A percentile compares a stretch with the other conserved stretches of the same genome.
Evolutionary conservation across 225 moss, liverwort and hornwort genomes (phyloP).

Genomic region (Rhytidiadelphus loreus): DNA sequence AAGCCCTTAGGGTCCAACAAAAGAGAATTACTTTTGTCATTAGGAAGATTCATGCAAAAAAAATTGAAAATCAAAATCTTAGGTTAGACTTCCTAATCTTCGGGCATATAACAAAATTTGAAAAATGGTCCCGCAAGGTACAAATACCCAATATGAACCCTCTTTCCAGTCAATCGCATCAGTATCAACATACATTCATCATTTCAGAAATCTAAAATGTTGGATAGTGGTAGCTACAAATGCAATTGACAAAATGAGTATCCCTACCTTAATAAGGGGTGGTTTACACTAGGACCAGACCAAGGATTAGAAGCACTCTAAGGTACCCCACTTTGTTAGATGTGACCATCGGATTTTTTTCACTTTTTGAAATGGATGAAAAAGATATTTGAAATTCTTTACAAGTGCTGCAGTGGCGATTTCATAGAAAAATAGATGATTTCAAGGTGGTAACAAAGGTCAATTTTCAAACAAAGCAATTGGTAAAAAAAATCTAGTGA

Average conservation of each 20-base stretch:
- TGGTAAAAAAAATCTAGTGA: too few relatives aligned
- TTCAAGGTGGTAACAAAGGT: too few relatives aligned
- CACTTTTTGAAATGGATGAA: too few relatives aligned
- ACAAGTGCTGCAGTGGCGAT: too few relatives aligned
- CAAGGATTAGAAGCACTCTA: too few relatives aligned
- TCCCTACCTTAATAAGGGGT: too few relatives aligned
- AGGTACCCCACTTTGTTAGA: too few relatives aligned
- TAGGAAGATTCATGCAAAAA: neutral
- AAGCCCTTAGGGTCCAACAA: neutral
- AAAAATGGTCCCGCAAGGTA: neutral
- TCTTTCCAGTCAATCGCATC: neutral
- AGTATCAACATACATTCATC: neutral
- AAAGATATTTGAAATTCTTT: too few relatives aligned
- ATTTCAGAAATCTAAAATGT: neutral
- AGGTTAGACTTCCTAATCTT: neutral
- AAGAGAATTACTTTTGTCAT: neutral
- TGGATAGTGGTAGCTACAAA: neutral
- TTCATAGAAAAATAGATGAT: too few relatives aligned
- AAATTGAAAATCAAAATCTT: neutral
- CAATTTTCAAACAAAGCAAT: too few relatives aligned
- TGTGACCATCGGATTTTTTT: too few relatives aligned
- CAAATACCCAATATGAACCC: neutral
- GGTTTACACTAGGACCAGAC: too few relatives aligned
- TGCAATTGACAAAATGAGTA: neutral
- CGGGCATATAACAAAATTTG: fast-evolving